Conservation (phyloP, 306 rosid species). For the Lathyrus tuberosus region DNA sequence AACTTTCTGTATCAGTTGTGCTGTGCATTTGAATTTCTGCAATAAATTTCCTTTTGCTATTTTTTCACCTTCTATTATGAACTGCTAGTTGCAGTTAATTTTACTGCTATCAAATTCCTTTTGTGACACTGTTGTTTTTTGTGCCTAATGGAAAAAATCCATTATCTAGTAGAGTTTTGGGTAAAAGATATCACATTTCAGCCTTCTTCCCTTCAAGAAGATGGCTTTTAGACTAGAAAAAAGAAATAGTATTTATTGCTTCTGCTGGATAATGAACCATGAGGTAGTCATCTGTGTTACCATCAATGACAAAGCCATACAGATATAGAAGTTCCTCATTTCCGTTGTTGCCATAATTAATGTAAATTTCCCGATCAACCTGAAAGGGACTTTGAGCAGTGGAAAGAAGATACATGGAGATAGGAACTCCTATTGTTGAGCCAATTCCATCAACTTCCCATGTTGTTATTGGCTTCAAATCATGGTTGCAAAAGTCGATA, state of each 20-base stretch:
- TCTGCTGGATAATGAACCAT: slow-evolving; percentile 95
- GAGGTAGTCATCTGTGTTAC: slow-evolving; percentile 90
- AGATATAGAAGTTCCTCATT: slow-evolving; percentile 96
- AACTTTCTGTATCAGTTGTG: too few species aligned
- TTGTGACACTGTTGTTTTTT: too few species aligned
- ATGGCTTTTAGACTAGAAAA: slow-evolving; percentile 70
- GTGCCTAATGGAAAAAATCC: slow-evolving; percentile 65
- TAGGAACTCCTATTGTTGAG: slow-evolving; percentile 63
- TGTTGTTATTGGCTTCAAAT: slow-evolving; percentile 78
- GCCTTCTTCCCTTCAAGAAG: slow-evolving; percentile 98
- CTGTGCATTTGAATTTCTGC: too few species aligned
- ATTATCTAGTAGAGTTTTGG: slow-evolving; percentile 65
- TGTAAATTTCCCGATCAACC: slow-evolving; percentile 66
- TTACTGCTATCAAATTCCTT: too few species aligned
- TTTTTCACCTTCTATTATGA: too few species aligned
- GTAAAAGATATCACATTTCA: slow-evolving; percentile 86
- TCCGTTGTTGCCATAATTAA: slow-evolving; percentile 92
- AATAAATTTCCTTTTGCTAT: too few species aligned
- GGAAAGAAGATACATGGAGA: slow-evolving; percentile 88
- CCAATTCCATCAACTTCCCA: slow-evolving; percentile 97
- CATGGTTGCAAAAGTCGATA: slow-evolving; percentile 95
- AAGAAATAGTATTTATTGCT: slow-evolving; percentile 64
- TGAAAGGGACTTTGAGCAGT: slow-evolving; percentile 62
- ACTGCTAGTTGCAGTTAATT: too few species aligned
- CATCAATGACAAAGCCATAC: slow-evolving; percentile 80